Evolutionary conservation across 2,329 filamentous ascomycete species (phyloP), one percentile per base, ranked within the genome.

Genomic region (Aureobasidium subglaciale): DNA sequence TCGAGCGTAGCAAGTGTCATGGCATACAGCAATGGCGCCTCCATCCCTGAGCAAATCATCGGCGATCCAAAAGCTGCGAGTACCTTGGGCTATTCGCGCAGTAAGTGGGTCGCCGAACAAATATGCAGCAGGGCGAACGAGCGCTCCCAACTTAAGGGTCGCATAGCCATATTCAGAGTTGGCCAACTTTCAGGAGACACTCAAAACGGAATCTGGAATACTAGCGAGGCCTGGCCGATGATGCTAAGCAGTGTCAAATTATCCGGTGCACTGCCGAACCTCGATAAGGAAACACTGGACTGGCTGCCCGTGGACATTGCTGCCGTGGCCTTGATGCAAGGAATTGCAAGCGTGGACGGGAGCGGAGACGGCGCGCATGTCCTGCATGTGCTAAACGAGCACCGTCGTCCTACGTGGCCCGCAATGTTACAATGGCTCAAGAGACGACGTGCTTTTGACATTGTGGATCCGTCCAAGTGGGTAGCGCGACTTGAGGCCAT

Each of bases 51-150:
- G 61, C 48, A 48, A 3, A 63, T 76, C 2, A 69, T 75, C 1
- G 52, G 62, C 1, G 63, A 75, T 24, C 74, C 78, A 1, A 61
- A 64, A 3, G 67, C 74, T 32, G 74, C 78, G 1, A 74, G 75
- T 1, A 63, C 71, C 0, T 68, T 81, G 5, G 81, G 81, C 4
- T 84, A 84, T 60, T 75, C 78, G 1, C 73, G 73, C 25, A 82
- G 78, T 1, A 78, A 81, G 67, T 82, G 80, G 79, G 78, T 82
- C 1, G 80, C 79, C 1, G 81, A 84, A 67, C 70, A 70, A 16
- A 75, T 82, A 9, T 82, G 78, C 59, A 61, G 70, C 1, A 62
- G 68, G 5, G 75, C 75, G 15, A 63, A 66, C 42, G 55, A 65
- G 22, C 24, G 57, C 48, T 61, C 62, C 1, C 43, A 60, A 29